Evolutionary conservation across 352 stramenopile genomes (phyloP).

Genomic region (Phytophthora nicotianae): DNA sequence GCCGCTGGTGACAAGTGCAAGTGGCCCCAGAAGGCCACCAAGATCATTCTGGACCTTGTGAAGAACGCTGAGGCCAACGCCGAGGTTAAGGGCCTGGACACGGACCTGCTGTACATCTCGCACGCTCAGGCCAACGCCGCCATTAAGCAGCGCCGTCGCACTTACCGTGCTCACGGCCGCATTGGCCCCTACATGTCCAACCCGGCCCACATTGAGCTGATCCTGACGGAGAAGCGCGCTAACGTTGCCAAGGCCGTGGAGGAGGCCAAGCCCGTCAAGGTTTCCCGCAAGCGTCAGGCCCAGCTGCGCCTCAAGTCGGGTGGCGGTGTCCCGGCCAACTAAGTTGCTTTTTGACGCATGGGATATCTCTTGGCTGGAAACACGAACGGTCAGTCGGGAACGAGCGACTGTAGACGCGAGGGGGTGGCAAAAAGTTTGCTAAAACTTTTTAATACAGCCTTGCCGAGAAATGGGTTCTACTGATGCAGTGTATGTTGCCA

Average conservation of each 20-base stretch:
- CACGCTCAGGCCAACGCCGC: conserved; percentile 98
- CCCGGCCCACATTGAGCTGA: conserved; percentile 99
- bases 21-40: conserved; percentile 99
- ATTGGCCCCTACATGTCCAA: conserved; percentile 99
- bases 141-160: conserved; percentile 98
- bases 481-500: conserved; percentile 47
- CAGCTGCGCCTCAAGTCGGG: conserved; percentile 90
- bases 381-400: conserved; percentile 35
- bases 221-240: conserved; percentile 96
- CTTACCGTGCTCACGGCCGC: conserved; percentile 98
- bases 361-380: conserved; percentile 35
- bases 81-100: conserved; percentile 97
- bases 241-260: conserved; percentile 94
- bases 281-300: conserved; percentile 89
- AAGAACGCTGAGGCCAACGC: conserved; percentile 99
- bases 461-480: conserved; percentile 82
- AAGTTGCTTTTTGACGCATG: conserved; percentile 42
- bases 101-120: conserved; percentile 96
- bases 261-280: conserved; percentile 84
- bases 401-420: conserved; percentile 54
- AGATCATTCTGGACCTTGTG: conserved; percentile 98
- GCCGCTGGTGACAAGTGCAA: conserved; percentile 97
- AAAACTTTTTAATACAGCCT: conserved; percentile 82
- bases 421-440: conserved; percentile 46
- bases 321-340: conserved; percentile 84